Conservation (phyloP, 2,329 filamentous ascomycete genomes). For the Dactylellina leptospora region DNA sequence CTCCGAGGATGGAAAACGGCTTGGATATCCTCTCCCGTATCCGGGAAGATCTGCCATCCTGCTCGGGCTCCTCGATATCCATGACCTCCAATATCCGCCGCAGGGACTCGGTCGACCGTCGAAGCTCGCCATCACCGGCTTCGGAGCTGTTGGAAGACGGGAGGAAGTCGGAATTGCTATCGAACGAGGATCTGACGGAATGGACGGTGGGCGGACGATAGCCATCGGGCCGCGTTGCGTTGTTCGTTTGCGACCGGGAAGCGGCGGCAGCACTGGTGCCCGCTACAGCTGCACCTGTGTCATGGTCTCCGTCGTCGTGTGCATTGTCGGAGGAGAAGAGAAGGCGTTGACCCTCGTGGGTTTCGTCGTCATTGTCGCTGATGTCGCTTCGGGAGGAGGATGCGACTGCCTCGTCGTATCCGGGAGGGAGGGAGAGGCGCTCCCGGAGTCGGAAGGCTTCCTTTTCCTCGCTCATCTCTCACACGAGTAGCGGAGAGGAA, state of each 20-base stretch:
- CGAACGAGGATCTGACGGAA: conserved; percentile 50
- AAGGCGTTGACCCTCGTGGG: conserved; percentile 40
- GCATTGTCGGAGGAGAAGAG: conserved; percentile 45
- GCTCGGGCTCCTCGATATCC: conserved; percentile 66
- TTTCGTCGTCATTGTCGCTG: conserved; percentile 51
- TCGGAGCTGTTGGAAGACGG: conserved; percentile 62
- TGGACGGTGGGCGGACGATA: conserved; percentile 45
- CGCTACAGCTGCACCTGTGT: not conserved
- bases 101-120: conserved; percentile 64
- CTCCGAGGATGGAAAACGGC: conserved; percentile 55
- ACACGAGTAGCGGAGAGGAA: not conserved
- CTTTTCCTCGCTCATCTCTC: conserved; percentile 53
- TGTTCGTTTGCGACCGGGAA: conserved; percentile 38
- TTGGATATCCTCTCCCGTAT: conserved; percentile 48
- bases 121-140: conserved; percentile 58
- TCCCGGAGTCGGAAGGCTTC: conserved; percentile 52
- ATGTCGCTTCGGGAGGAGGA: conserved; percentile 43
- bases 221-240: conserved; percentile 64
- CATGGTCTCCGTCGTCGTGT: conserved; percentile 18
- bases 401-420: conserved; percentile 50
- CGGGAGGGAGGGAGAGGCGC: conserved; percentile 49
- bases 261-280: conserved; percentile 13
- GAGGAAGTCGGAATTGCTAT: conserved; percentile 66
- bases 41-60: conserved; percentile 53
- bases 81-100: conserved; percentile 70